phyloP scores from a whole-genome alignment of 2,329 filamentous ascomycete species.

The Fusarium sp. region DNA sequence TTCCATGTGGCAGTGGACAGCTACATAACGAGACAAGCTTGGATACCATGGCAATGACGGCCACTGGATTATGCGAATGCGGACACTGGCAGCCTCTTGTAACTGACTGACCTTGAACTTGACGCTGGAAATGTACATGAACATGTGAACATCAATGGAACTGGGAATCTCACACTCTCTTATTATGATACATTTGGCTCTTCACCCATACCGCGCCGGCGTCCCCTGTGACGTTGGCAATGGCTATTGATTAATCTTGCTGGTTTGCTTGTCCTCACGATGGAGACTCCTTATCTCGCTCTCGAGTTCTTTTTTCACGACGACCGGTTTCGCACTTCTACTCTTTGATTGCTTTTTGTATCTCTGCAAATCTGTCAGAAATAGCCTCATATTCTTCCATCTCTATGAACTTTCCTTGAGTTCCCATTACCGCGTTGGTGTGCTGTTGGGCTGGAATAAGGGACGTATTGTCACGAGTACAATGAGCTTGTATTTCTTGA shows the following conservation, averaged over 20 bases:
- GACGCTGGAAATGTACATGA: not conserved
- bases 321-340: not conserved
- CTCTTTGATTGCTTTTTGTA: not conserved
- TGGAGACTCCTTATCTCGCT: not conserved
- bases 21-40: not conserved
- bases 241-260: not conserved
- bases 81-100: not conserved
- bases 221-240: not conserved
- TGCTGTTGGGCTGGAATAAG: not conserved
- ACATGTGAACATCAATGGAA: not conserved
- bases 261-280: too few relatives aligned
- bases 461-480: not conserved
- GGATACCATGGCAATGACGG: not conserved
- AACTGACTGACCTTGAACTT: not conserved
- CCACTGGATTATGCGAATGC: not conserved
- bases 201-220: fast-evolving
- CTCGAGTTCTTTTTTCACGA: not conserved
- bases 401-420: fast-evolving
- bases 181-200: fast-evolving
- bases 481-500: not conserved
- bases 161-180: fast-evolving
- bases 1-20: not conserved
- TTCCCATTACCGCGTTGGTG: fast-evolving
- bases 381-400: not conserved
- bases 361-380: fast-evolving